Conservation (phyloP, 139 green algal genomes). For the Pedinophyceae sp. region DNA sequence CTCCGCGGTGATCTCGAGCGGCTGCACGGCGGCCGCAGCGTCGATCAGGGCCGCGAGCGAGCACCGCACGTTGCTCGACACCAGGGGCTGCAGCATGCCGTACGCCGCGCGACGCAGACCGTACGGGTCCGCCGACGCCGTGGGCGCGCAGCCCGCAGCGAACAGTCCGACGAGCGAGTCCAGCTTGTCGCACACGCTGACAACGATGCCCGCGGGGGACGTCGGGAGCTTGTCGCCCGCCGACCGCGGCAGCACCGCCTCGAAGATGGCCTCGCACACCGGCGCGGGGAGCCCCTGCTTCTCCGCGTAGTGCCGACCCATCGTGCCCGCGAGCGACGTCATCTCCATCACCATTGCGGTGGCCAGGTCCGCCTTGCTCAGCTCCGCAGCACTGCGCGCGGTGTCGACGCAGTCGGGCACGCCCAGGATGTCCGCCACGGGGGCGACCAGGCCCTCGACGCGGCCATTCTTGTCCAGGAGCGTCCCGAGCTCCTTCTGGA, state of each 20-base stretch:
- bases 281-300: conserved; percentile 29
- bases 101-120: conserved; percentile 80
- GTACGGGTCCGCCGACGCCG: conserved; percentile 78
- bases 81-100: conserved; percentile 53
- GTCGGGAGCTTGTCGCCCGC: conserved; percentile 57
- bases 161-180: conserved; percentile 91
- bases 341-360: conserved; percentile 89
- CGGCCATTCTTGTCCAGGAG: conserved; percentile 77
- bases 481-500: conserved; percentile 84
- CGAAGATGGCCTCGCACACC: conserved; percentile 66
- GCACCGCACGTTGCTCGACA: conserved; percentile 40
- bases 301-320: conserved; percentile 75
- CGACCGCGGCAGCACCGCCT: conserved; percentile 66
- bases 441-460: conserved; percentile 43
- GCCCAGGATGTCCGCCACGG: conserved; percentile 30
- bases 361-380: conserved; percentile 80
- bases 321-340: conserved; percentile 84
- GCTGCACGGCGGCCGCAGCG: conserved; percentile 50
- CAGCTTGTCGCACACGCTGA: conserved; percentile 46
- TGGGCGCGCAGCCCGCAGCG: conserved; percentile 65
- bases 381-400: conserved; percentile 36
- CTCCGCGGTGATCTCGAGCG: conserved; percentile 35
- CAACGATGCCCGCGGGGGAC: conserved; percentile 41
- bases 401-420: conserved; percentile 10
- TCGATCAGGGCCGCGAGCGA: conserved; percentile 40